Evolutionary conservation across 768 basidiomycete species (phyloP).

Genomic region (Macrolepiota albuminosa): DNA sequence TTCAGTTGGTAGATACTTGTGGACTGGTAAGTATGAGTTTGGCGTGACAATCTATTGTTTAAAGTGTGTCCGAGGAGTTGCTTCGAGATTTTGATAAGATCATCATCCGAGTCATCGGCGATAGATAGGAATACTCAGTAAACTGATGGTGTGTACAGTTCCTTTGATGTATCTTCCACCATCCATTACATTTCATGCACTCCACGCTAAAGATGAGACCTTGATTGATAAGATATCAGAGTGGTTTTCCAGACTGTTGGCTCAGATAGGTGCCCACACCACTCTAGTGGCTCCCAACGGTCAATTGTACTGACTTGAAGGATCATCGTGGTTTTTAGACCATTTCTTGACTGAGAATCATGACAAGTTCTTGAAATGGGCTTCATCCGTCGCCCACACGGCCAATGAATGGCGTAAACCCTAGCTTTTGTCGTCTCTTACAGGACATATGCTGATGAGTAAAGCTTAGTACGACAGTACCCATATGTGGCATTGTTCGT

Average conservation of each 20-base stretch:
- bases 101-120: neutral
- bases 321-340: neutral
- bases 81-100: neutral
- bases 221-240: neutral
- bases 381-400: neutral
- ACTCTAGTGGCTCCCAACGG: neutral
- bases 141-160: neutral
- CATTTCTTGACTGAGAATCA: neutral
- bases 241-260: neutral
- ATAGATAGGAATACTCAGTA: neutral
- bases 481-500: conserved; percentile 12
- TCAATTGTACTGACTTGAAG: neutral
- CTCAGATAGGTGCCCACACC: neutral
- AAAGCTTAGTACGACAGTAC: conserved; percentile 11
- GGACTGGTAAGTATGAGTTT: neutral
- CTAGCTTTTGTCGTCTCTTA: neutral
- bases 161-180: conserved; percentile 4
- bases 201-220: neutral
- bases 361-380: neutral
- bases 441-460: neutral
- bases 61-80: no score
- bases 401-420: conserved; percentile 7
- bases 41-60: no score
- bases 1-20: neutral
- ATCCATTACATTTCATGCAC: neutral